These are phyloP conservation scores for Nigrospora oryzae DNA, from an alignment of 2,329 filamentous ascomycete species.

Conservation along the genomic window DNA sequence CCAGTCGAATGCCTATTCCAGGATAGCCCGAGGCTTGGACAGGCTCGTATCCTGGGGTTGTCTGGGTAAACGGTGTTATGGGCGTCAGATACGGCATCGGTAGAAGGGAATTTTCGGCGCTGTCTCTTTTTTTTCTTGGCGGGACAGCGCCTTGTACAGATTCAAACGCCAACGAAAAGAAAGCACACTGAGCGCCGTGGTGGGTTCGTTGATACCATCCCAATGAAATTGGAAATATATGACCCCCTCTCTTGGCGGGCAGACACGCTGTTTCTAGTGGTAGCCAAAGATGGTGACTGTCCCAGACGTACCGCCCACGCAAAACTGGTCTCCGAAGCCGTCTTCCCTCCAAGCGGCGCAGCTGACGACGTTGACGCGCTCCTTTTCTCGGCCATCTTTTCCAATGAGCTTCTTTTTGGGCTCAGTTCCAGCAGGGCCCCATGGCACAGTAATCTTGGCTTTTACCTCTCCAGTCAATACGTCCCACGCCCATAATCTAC, in stretches of 20 bases:
- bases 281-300: conserved; percentile 55
- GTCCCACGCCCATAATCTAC: conserved; percentile 75
- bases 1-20: no score
- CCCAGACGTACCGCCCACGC: conserved; percentile 56
- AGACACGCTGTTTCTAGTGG: conserved; percentile 9
- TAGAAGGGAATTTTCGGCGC: conserved; percentile 3
- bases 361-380: conserved; percentile 50
- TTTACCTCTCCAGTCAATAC: conserved; percentile 63
- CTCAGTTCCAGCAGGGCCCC: conserved; percentile 42
- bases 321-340: conserved; percentile 57
- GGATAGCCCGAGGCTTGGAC: no score
- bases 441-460: conserved; percentile 51
- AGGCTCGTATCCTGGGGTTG: no score
- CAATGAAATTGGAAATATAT: no score
- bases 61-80: conserved; percentile 2
- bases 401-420: conserved; percentile 45
- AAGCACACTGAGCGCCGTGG: no score
- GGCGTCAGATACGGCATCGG: conserved; percentile 4
- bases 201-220: no score
- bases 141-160: conserved; percentile 1
- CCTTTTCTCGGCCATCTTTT: conserved; percentile 51
- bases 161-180: no score
- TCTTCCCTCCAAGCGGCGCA: conserved; percentile 55
- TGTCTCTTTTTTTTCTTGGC: conserved; percentile 1
- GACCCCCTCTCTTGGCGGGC: no score